These are phyloP conservation scores for Neonectria magnoliae DNA, from an alignment of 2,329 filamentous ascomycete genomes.

Conservation along the genomic window DNA sequence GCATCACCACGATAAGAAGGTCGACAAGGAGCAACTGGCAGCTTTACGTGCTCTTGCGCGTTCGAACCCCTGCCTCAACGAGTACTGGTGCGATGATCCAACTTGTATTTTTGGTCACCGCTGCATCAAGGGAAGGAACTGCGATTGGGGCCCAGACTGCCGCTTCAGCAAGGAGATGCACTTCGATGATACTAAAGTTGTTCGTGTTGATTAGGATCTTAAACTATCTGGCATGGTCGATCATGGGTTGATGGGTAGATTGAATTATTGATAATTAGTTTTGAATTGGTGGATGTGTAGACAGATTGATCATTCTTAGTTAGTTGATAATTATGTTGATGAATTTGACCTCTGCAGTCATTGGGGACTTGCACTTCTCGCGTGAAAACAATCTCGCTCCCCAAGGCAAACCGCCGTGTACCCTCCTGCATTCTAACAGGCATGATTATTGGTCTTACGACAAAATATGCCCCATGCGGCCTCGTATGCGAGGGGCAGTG, in stretches of 20 bases:
- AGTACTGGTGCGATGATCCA: not conserved
- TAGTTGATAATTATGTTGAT: not conserved
- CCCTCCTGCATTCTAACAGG: not conserved
- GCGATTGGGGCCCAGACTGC: not conserved
- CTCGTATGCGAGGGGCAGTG: not conserved
- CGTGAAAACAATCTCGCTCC: not conserved
- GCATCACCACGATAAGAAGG: not conserved
- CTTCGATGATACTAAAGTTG: not conserved
- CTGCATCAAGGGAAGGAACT: not conserved
- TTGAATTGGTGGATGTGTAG: too few species aligned
- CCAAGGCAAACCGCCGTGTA: not conserved
- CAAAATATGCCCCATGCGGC: not conserved
- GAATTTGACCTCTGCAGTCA: not conserved
- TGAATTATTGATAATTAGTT: not conserved
- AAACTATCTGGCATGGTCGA: too few species aligned
- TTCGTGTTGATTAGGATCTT: not conserved
- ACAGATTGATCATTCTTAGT: not conserved
- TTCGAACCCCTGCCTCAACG: not conserved
- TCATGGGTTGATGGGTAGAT: not conserved
- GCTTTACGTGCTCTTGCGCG: not conserved
- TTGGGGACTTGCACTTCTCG: not conserved
- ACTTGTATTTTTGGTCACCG: not conserved
- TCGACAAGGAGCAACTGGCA: not conserved
- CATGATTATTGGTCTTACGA: not conserved
- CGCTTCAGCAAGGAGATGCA: not conserved